Evolutionary conservation across 208 protist genomes (phyloP), one percentile per base, ranked within the genome.

Genomic region (Crithidia brevicula): DNA sequence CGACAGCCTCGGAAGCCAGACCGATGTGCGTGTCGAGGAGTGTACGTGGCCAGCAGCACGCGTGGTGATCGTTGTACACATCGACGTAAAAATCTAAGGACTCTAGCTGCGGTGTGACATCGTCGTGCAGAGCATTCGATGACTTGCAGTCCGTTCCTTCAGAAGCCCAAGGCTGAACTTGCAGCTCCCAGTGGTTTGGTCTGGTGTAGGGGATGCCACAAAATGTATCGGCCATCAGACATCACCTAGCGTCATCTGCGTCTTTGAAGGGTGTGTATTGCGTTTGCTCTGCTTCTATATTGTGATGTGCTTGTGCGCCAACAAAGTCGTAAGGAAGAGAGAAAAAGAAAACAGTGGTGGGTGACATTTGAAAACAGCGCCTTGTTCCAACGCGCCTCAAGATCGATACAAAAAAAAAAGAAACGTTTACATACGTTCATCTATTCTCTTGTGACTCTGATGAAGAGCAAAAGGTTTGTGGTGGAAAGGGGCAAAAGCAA

Each of bases 1-100:
- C 11, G 0, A 66, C 31, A 15, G 58, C 53, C 15, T 65, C 43
- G 7, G 69, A 43, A 16, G 61, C 63, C 18, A 62, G 36, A 3
- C 59, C 58, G 0, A 82, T 33, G 36, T 70, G 65, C 1, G 81
- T 61, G 16, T 85, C 72, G 0, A 91, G 59, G 33, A 91, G 69
- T n/a, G 69, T 63, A 15, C 85, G 81, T 23, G 85, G 70, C 81
- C 81, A 91, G 63, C 85, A 91, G 58, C 85, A 91, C 9, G 61
- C n/a, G 28, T 80, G 67, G 57, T 91, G 85, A 3, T 61, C 70
- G 23, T 69, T 75, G 36, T 75, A 75, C 16, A 69, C 36, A 28
- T 75, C 70, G 22, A 59, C 70, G 27, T 57, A 75, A 20, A 75
- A 75, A 1, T 68, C 23, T 0, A 75, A 42, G 2, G 65, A 56